Conservation (phyloP, 1,284 basidiomycete genomes). For the Neolentinus lepideus region DNA sequence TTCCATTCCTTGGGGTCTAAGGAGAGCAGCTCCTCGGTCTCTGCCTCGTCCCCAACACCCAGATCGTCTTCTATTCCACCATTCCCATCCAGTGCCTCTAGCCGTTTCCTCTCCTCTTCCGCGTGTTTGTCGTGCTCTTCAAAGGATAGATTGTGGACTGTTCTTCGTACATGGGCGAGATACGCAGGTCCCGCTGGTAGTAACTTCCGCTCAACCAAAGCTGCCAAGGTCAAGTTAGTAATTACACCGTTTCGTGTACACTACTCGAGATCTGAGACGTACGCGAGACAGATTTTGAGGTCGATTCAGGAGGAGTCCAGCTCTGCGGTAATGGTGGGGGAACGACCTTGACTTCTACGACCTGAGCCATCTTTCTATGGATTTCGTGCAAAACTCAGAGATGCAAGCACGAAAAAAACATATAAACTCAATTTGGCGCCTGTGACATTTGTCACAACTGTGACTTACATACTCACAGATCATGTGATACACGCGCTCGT, state of each 20-base stretch:
- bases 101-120: conserved; percentile 45
- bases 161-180: conserved; percentile 72
- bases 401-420: too few relatives aligned
- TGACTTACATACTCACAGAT: too few relatives aligned
- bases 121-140: conserved; percentile 69
- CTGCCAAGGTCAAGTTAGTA: conserved; percentile 8
- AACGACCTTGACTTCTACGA: not conserved
- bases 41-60: conserved; percentile 90
- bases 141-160: conserved; percentile 71
- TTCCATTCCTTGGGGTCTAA: conserved; percentile 99
- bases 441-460: too few relatives aligned
- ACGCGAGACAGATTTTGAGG: not conserved
- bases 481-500: too few relatives aligned
- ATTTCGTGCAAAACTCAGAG: not conserved
- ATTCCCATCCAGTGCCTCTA: conserved; percentile 46
- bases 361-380: not conserved
- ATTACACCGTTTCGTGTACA: not conserved
- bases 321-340: not conserved
- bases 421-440: too few relatives aligned
- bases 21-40: conserved; percentile 64
- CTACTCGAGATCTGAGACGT: not conserved
- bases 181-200: conserved; percentile 84
- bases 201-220: conserved; percentile 36
- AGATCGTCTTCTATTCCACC: conserved; percentile 75
- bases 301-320: not conserved